phyloP scores from a whole-genome alignment of 1,284 basidiomycete genomes.

The Mycosarcoma maydis region DNA sequence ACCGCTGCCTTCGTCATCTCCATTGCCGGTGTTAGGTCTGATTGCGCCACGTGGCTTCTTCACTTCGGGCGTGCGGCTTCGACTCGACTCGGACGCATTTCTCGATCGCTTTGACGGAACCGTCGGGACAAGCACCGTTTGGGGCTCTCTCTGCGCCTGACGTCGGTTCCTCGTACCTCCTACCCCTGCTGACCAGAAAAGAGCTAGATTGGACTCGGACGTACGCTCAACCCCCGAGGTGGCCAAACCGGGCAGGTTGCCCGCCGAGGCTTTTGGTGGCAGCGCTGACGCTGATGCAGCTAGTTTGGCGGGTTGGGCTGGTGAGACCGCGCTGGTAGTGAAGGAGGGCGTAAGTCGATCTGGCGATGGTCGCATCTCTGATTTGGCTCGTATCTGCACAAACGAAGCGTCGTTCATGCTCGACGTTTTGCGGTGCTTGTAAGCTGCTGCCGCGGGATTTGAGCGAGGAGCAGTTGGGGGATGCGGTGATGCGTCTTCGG shows the following conservation, averaged over 20 bases:
- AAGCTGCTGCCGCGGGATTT: not conserved
- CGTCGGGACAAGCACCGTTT: slow-evolving; percentile 21
- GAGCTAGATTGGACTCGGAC: slow-evolving; percentile 63
- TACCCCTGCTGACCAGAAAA: slow-evolving; percentile 65
- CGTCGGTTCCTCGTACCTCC: slow-evolving; percentile 56
- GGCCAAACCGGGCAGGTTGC: slow-evolving; percentile 52
- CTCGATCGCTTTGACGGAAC: slow-evolving; percentile 33
- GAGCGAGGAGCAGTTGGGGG: slow-evolving; percentile 9
- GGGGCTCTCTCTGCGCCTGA: slow-evolving; percentile 52
- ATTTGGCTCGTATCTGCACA: slow-evolving; percentile 13
- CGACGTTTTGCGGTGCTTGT: slow-evolving; percentile 45
- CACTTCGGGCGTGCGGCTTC: slow-evolving; percentile 41
- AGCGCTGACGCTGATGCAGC: slow-evolving; percentile 20
- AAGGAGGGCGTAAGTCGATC: slow-evolving; percentile 13
- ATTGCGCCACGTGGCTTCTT: slow-evolving; percentile 30
- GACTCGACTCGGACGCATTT: slow-evolving; percentile 35
- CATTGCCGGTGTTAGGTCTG: slow-evolving; percentile 5
- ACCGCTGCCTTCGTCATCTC: slow-evolving; percentile 37
- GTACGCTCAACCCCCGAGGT: slow-evolving; percentile 64
- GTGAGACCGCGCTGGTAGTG: slow-evolving; percentile 2
- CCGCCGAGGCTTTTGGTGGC: slow-evolving; percentile 14
- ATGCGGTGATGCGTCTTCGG: slow-evolving; percentile 14
- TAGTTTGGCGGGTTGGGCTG: slow-evolving; percentile 11
- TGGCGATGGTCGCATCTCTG: slow-evolving; percentile 16
- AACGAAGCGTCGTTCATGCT: slow-evolving; percentile 38